phyloP scores from a whole-genome alignment of 495 filamentous ascomycete genomes.

The Baudoinia panamericana region DNA sequence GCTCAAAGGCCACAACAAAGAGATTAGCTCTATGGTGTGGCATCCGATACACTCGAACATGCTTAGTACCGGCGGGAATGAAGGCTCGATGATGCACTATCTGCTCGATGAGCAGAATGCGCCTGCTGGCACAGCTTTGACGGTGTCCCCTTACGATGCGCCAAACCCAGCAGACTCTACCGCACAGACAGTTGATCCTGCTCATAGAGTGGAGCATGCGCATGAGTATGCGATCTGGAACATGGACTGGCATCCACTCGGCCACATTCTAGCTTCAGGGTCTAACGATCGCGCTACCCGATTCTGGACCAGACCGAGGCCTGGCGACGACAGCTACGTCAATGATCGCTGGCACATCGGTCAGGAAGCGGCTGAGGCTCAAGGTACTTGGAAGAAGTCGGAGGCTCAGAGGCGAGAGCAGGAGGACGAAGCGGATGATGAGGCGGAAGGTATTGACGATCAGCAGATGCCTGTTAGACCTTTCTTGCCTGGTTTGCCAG shows the following conservation, averaged over 20 bases:
- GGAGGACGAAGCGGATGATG: constrained; percentile 84
- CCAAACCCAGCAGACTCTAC: constrained; percentile 63
- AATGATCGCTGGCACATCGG: constrained; percentile 91
- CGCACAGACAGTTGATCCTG: constrained; percentile 75
- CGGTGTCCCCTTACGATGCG: constrained; percentile 69
- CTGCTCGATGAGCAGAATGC: constrained; percentile 82
- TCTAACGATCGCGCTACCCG: constrained; percentile 93
- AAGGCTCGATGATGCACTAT: constrained; percentile 84
- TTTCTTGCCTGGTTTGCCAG: constrained; percentile 40
- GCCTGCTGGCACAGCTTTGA: constrained; percentile 51
- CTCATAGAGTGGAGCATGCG: constrained; percentile 69
- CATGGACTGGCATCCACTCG: constrained; percentile 90
- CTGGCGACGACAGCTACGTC: constrained; percentile 69
- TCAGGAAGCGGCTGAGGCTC: constrained; percentile 80
- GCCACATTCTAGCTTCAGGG: constrained; percentile 94
- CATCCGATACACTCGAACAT: constrained; percentile 81
- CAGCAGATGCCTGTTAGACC: constrained; percentile 60
- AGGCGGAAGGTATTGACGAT: constrained; percentile 84
- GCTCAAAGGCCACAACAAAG: constrained; percentile 84
- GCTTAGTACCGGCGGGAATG: constrained; percentile 78
- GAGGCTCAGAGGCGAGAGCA: constrained; percentile 65
- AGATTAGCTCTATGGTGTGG: constrained; percentile 84
- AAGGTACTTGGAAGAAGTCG: constrained; percentile 81
- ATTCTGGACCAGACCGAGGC: constrained; percentile 84
- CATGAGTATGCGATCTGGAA: constrained; percentile 95